These are phyloP conservation scores for Aspergillus luchuensis DNA, from an alignment of 2,329 filamentous ascomycete species.

Conservation along the genomic window DNA sequence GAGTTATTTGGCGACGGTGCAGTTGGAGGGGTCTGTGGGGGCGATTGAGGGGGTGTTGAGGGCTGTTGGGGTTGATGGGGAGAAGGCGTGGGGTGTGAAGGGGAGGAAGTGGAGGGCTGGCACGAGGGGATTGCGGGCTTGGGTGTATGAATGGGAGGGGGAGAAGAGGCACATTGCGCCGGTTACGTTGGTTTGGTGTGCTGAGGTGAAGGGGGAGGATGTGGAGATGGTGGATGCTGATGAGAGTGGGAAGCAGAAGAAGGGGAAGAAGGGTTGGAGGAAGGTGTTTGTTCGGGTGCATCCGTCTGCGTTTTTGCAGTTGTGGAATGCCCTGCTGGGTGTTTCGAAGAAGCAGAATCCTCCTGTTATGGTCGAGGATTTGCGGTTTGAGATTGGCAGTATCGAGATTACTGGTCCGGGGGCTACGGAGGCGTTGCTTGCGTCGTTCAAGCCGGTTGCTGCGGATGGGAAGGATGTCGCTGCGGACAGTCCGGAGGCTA, in stretches of 20 bases:
- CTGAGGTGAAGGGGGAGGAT: constrained; percentile 37
- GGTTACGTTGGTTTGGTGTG: constrained; percentile 75
- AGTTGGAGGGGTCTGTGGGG: constrained; percentile 66
- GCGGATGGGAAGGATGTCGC: constrained; percentile 21
- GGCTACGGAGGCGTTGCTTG: constrained; percentile 75
- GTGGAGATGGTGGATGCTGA: constrained; percentile 40
- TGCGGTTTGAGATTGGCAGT: constrained; percentile 72
- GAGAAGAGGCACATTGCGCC: constrained; percentile 66
- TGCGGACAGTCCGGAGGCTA: constrained; percentile 37
- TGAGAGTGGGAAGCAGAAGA: constrained; percentile 17
- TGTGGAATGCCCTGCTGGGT: constrained; percentile 64
- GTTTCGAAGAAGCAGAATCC: constrained; percentile 64
- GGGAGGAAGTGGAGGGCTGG: constrained; percentile 72
- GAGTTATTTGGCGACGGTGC: constrained; percentile 89
- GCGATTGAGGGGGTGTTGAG: constrained; percentile 69
- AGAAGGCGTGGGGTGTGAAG: constrained; percentile 63
- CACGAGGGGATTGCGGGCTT: constrained; percentile 59
- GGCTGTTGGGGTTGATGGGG: constrained; percentile 61
- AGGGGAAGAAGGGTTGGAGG: constrained; percentile 44
- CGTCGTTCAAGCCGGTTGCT: constrained; percentile 60
- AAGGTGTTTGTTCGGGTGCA: constrained; percentile 74
- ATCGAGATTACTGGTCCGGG: constrained; percentile 72
- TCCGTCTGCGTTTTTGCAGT: constrained; percentile 70
- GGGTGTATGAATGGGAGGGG: constrained; percentile 59
- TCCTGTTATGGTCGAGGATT: constrained; percentile 63